Percentiles rank a stretch among this genome's conserved stretches.
Evolutionary conservation across 169 alveolate genomes (phyloP).

Genomic region (Cryptosporidium ryanae): DNA sequence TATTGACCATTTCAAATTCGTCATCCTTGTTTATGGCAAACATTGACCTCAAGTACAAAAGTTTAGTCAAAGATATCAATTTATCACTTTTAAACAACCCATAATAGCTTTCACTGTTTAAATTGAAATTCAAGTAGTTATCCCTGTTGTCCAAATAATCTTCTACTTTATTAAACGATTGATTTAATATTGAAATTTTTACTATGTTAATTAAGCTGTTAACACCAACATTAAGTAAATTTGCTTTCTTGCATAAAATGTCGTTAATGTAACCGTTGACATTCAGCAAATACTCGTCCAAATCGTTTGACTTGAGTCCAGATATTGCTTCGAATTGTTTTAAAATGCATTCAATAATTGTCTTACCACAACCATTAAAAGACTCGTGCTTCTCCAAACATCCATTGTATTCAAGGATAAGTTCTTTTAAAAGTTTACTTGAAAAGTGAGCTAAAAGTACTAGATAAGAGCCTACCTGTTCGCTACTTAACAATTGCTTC

Average conservation of each 20-base stretch:
- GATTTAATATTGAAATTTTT: conserved; percentile 8
- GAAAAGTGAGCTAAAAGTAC: conserved; percentile 31
- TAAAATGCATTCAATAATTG: neutral
- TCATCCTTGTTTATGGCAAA: too few species aligned
- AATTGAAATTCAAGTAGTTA: neutral
- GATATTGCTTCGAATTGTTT: conserved; percentile 20
- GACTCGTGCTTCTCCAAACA: too few species aligned
- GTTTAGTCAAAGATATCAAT: too few species aligned
- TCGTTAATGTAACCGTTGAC: neutral
- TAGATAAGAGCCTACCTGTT: conserved; percentile 9
- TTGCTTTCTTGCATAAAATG: neutral
- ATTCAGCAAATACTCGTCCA: neutral
- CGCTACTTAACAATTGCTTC: neutral
- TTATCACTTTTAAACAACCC: conserved; percentile 17
- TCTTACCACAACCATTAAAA: neutral
- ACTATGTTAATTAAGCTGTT: conserved; percentile 17
- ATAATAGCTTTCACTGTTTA: neutral
- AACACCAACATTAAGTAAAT: neutral
- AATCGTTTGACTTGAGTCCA: neutral
- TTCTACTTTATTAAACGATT: conserved; percentile 5
- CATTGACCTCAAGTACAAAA: too few species aligned
- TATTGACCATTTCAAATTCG: too few species aligned
- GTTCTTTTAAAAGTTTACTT: neutral
- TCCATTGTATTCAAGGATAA: neutral
- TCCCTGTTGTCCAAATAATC: neutral